Base-by-base conservation (phyloP, 208 protist species). In the Acanthamoeba royreba region DNA sequence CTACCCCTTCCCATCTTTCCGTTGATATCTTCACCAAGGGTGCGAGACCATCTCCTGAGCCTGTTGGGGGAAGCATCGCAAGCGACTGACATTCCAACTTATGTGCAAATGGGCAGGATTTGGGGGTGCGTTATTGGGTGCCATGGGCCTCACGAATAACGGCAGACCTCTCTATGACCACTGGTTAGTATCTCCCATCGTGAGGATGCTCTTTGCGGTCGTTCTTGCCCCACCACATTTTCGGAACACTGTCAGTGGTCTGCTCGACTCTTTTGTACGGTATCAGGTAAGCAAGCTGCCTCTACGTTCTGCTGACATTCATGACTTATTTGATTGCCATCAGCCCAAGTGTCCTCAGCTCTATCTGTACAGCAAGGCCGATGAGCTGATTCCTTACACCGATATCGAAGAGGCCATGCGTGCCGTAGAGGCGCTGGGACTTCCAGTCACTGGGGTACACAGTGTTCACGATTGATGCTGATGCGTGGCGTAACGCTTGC, bases 261-360 rank as follows among this genome's bases (percentile, higher is more conserved):
- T 85, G 4, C 74, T 85, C n/a, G 43, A 85, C 4, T 53, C 38
- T 45, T 85, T 55, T 31, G 74, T 85, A 2, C 74, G 74, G 43
- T 85, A 42, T 19, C 74, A 85, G 43, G 74, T 85, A 25, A 25
- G 22, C 4, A 61, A 4, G 53, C 13, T 61, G 43, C 33, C n/a
- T n/a, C n/a, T n/a, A n/a, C n/a, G n/a, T n/a, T n/a, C n/a, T n/a
- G n/a, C n/a, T n/a, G n/a, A n/a, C n/a, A n/a, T n/a, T n/a, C n/a
- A n/a, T n/a, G 13, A 0, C 58, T 69, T 40, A 33, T 69, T 55
- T 55, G 49, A 55, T 55, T 13, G 25, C 28, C 13, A 11, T 4
- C 74, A 85, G 74, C 74, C 74, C 43, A 85, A 85, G 43, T 85
- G 43, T 15, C 74, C 74, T 25, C 74, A 85, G 74, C 43, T 85